Evolutionary conservation across 306 rosid genomes (phyloP), one percentile per base, ranked within the genome.

Genomic region (Trifolium repens): DNA sequence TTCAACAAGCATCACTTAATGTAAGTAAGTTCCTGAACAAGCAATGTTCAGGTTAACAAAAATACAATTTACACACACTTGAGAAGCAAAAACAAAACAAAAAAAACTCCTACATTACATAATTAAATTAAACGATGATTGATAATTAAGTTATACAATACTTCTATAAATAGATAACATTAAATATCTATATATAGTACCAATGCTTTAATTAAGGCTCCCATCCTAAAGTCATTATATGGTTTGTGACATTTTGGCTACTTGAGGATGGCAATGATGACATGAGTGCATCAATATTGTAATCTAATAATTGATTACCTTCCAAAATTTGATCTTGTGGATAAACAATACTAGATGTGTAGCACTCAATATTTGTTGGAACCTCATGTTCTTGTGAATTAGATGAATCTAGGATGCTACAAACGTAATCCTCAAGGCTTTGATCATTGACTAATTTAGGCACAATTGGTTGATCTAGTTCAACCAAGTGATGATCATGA

Each of bases 221-320:
- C 82, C 69, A 84, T 62, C 46, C 74, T 44, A 80, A 67, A 34
- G 82, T 82, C 77, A 67, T 42, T 46, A 64, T 69, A 78, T 79
- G 73, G 68, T 59, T 74, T 67, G 76, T 52, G 57, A 43, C 74
- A 15, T 68, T 32, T 81, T 76, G 71, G 57, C 72, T 77, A 61
- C 75, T 77, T 77, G 85, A 63, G 40, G 85, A 50, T 15, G 90
- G 84, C 73, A 86, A 39, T 1, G 87, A 69, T 47, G 89, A 66
- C 69, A 85, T 65, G 76, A 85, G 49, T 5, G 78, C 74, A 53
- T 86, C 91, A 59, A 81, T 46, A 46, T 12, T 82, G 73, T 78
- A 79, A 77, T 89, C 91, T 85, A 85, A 39, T 85, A 85, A 32
- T 61, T 89, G 89, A 79, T 73, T 87, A 8, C 52, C 53, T 35